These are phyloP conservation scores for grape (Vitis vinifera) DNA, from an alignment of 164 flowering plant species.

Conservation along the genomic window DNA sequence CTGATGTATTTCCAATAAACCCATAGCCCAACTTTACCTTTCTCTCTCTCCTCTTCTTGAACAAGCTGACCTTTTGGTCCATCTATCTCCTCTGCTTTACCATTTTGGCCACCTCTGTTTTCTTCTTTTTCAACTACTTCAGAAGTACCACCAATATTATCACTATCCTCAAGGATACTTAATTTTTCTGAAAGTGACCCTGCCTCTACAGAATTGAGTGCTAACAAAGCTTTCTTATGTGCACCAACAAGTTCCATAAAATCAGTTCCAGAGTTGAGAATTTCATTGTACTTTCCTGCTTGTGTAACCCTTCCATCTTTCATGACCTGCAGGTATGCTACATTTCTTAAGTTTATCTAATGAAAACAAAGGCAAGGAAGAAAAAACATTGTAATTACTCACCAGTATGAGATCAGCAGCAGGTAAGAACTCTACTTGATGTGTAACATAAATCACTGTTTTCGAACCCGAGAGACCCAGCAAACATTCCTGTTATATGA, in stretches of 20 bases:
- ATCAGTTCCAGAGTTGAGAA: constrained; percentile 70
- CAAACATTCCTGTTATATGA: constrained; percentile 54
- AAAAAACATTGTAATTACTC: constrained; percentile 9
- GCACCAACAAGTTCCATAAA: constrained; percentile 93
- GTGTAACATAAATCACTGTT: constrained; percentile 72
- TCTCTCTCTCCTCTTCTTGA: constrained; percentile 95
- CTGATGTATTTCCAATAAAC: constrained; percentile 87
- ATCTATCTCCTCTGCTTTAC: constrained; percentile 35
- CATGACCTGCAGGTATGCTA: constrained; percentile 51
- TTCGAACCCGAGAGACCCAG: constrained; percentile 54
- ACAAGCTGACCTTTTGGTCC: constrained; percentile 66
- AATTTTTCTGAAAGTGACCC: too few relatives aligned
- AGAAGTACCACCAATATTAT: not conserved
- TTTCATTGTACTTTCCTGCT: constrained; percentile 76
- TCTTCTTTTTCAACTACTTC: constrained; percentile 20
- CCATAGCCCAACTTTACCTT: constrained; percentile 70
- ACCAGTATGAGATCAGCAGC: constrained; percentile 71
- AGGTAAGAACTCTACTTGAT: constrained; percentile 77
- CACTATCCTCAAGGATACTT: too few relatives aligned
- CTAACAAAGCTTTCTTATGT: constrained; percentile 66
- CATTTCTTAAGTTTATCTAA: not conserved
- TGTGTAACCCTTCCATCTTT: constrained; percentile 81
- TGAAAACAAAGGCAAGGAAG: not conserved
- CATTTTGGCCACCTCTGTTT: constrained; percentile 21
- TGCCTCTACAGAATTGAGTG: constrained; percentile 46